These are phyloP conservation scores for Athelia sp. DNA, from an alignment of 1,284 basidiomycete species.

Conservation along the genomic window DNA sequence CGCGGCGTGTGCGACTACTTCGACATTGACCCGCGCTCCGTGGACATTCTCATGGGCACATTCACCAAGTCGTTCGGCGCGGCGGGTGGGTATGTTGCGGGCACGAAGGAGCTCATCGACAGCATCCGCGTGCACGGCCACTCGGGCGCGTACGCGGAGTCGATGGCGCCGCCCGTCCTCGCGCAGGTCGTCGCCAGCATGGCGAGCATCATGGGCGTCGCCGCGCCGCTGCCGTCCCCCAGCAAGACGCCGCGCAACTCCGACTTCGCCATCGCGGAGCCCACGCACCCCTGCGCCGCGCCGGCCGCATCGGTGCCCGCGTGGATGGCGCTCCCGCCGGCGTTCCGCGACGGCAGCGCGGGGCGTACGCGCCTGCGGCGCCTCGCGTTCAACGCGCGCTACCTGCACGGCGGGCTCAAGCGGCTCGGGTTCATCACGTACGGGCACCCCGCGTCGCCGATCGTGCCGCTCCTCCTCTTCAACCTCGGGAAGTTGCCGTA, in stretches of 20 bases:
- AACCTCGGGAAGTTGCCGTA: slow-evolving; percentile 90
- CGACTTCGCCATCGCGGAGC: slow-evolving; percentile 25
- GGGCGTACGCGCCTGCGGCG: slow-evolving; percentile 80
- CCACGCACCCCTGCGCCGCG: slow-evolving; percentile 60
- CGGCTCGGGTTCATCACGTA: slow-evolving; percentile 98
- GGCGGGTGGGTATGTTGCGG: slow-evolving; percentile 93
- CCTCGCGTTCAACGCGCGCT: slow-evolving; percentile 93
- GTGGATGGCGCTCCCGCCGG: slow-evolving; percentile 72
- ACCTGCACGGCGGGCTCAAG: slow-evolving; percentile 82
- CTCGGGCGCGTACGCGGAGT: slow-evolving; percentile 85
- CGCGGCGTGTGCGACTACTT: slow-evolving; percentile 97
- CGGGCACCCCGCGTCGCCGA: slow-evolving; percentile 87
- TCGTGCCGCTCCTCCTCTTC: slow-evolving; percentile 92
- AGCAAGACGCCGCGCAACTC: slow-evolving; percentile 19
- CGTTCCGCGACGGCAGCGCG: slow-evolving; percentile 76
- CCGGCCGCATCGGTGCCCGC: slow-evolving; percentile 54
- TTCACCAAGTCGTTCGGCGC: slow-evolving; percentile 99
- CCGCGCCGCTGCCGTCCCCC: slow-evolving; percentile 37
- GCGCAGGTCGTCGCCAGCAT: slow-evolving; percentile 91
- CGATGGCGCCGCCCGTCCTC: slow-evolving; percentile 88
- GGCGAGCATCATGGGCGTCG: slow-evolving; percentile 94
- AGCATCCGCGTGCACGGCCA: slow-evolving; percentile 81
- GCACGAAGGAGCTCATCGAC: slow-evolving; percentile 76
- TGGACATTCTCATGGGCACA: slow-evolving; percentile 98
- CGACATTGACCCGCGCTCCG: slow-evolving; percentile 71